Evolutionary conservation across 495 filamentous ascomycete genomes (phyloP).

Genomic region (Thozetella sp.): DNA sequence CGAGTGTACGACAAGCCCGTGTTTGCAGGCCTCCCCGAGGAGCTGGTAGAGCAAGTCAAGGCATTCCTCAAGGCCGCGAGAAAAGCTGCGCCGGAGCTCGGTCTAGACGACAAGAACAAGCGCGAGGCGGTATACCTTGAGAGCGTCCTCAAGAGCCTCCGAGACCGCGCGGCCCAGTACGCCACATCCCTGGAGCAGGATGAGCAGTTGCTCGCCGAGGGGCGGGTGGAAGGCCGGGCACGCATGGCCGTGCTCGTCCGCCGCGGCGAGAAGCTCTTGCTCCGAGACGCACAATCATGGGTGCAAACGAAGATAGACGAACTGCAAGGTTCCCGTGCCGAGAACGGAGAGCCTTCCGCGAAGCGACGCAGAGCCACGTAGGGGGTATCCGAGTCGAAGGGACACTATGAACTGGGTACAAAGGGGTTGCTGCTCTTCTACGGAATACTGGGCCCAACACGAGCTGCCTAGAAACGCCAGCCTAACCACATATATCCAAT

Average conservation of each 20-base stretch:
- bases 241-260: constrained; percentile 78
- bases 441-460: too few species aligned
- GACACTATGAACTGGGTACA: too few species aligned
- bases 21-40: constrained; percentile 34
- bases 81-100: constrained; percentile 28
- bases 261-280: constrained; percentile 78
- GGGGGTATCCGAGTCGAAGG: too few species aligned
- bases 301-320: constrained; percentile 12
- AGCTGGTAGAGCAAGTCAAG: constrained; percentile 37
- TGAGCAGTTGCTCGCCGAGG: constrained; percentile 43
- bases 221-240: constrained; percentile 36
- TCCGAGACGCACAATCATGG: constrained; percentile 43
- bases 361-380: constrained; percentile 9
- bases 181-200: constrained; percentile 66
- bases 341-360: neutral
- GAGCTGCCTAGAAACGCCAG: neutral
- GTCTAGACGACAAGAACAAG: constrained; percentile 37
- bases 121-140: constrained; percentile 35
- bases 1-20: constrained; percentile 22
- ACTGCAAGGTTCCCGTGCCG: neutral
- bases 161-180: constrained; percentile 56
- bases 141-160: constrained; percentile 39
- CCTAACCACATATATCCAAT: neutral
- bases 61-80: constrained; percentile 38
- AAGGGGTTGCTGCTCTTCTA: too few species aligned